A percentile compares a stretch with the other conserved stretches of the same genome.
These are phyloP conservation scores for Aquilaria agallochum DNA, from an alignment of 441 rosid genomes.

Conservation along the genomic window DNA sequence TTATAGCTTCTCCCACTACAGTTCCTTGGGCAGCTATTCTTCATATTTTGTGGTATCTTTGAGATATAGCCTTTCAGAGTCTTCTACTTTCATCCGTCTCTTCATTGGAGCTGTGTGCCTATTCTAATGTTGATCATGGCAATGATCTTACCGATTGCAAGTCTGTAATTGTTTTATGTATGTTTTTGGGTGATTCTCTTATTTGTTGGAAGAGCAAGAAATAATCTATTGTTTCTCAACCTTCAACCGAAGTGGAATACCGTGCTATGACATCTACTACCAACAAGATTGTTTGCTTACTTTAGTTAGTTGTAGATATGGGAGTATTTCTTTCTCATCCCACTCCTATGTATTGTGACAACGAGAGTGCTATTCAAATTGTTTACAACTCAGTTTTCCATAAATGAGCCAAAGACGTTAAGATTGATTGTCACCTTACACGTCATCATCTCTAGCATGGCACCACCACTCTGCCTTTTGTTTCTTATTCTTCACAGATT, in stretches of 20 bases:
- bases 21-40: neutral
- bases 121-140: neutral
- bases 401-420: no score
- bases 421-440: no score
- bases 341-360: no score
- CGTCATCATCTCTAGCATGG: no score
- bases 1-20: neutral
- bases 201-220: slow-evolving; percentile 1
- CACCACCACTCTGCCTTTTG: neutral
- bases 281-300: no score
- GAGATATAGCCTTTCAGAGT: neutral
- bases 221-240: neutral
- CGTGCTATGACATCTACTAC: no score
- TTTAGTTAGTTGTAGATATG: no score
- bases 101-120: neutral
- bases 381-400: no score
- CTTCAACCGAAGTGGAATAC: neutral
- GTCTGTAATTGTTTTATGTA: neutral
- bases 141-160: neutral
- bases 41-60: neutral
- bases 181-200: neutral
- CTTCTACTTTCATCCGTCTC: neutral
- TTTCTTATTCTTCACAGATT: neutral
- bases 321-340: no score
- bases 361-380: no score